Percentiles rank a stretch among this genome's conserved stretches.
These are phyloP conservation scores for Acer yangbiense DNA, from an alignment of 345 rosid genomes.

Conservation along the genomic window DNA sequence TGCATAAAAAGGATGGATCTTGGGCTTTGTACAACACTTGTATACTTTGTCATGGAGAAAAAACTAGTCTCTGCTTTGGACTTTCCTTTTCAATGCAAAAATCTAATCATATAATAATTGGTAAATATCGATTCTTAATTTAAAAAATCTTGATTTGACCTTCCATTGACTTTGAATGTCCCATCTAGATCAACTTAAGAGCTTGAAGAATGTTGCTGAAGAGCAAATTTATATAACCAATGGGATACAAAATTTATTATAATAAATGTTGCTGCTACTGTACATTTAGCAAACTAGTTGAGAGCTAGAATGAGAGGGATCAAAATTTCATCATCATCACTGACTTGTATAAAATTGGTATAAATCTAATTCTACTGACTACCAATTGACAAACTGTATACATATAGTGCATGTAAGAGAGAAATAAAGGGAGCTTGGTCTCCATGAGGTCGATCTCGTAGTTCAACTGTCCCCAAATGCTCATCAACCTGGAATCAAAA, in stretches of 20 bases:
- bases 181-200: background rate
- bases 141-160: too few relatives aligned
- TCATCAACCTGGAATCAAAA: background rate
- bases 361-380: conserved; percentile 3
- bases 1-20: too few relatives aligned
- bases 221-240: conserved; percentile 1
- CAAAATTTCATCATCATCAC: conserved; percentile 16
- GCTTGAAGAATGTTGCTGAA: background rate
- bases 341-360: conserved; percentile 8
- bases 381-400: background rate
- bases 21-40: too few relatives aligned
- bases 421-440: background rate
- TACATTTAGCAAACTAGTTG: conserved; percentile 15
- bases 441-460: background rate
- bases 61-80: too few relatives aligned
- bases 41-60: too few relatives aligned
- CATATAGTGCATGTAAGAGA: background rate
- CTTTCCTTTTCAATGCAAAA: too few relatives aligned
- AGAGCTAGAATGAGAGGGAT: background rate
- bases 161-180: too few relatives aligned
- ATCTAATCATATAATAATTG: too few relatives aligned
- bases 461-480: conserved; percentile 6
- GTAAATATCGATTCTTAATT: too few relatives aligned
- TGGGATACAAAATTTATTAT: conserved; percentile 15
- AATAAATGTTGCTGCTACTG: conserved; percentile 23